Evolutionary conservation across 768 basidiomycete species (phyloP), one percentile per base, ranked within the genome.

Genomic region (Leccinum rimulosum): DNA sequence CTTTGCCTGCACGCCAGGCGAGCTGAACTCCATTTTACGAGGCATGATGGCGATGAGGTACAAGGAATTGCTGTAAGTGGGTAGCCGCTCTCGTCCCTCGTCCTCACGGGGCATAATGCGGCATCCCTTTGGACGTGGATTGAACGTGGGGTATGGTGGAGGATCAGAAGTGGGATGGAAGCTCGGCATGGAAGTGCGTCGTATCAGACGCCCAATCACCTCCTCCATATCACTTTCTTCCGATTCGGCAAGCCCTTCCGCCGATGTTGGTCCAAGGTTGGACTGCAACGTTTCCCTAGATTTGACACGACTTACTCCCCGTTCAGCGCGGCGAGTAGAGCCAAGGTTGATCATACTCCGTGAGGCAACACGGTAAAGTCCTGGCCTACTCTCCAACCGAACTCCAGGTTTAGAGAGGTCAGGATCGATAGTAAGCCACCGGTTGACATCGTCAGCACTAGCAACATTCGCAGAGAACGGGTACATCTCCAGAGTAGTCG

Each of bases 1-100:
- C 69, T 80, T 84, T 7, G 95, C 88, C 72, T 96, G 92, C 3
- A 92, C 79, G 7, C 95, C 95, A 0, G 95, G 93, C 11, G 81
- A 74, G 4, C 75, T 77, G 69, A 99, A 98, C 78, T 99, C 97
- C 86, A 95, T 84, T 79, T 99, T 99, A 50, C 91, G 84, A 1
- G 89, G 89, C 77, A 99, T 83, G 55, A 87, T 80, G 3, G 87
- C 92, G 36, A 84, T 81, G 66, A 98, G 84, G 67, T 91, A 87
- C 17, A 98, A 82, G 15, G 79, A 75, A 74, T 97, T 98, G 60
- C 82, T 83, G 72, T 99, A 99, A 6, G 71, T 45, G 0, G 97
- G 97, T 1, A 99, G 80, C 40, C 71, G 72, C 73, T 99, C 96
- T 50, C 65, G 74, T 9, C 93, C 96, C 69, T 96, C 96, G 60